Conservation (phyloP, 169 alveolate genomes). For the Plasmodium billcollinsi region DNA sequence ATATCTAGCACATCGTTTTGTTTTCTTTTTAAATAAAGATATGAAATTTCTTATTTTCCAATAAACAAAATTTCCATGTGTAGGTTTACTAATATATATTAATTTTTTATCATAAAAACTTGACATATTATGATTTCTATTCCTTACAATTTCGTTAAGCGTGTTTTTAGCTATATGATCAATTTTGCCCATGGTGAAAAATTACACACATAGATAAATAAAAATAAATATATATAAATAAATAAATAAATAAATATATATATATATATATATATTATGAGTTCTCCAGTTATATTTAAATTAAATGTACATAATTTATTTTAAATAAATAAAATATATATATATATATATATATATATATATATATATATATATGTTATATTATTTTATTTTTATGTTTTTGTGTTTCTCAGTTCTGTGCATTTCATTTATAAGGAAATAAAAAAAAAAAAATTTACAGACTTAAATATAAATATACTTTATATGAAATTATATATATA, state of each 20-base stretch:
- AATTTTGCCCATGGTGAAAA: not conserved
- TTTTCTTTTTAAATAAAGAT: conserved; percentile 56
- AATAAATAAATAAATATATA: not conserved
- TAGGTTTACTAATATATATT: conserved; percentile 78
- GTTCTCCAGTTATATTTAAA: not conserved
- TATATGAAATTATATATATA: no score
- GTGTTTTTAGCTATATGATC: conserved; percentile 3
- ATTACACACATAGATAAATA: no score
- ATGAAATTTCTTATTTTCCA: conserved; percentile 80
- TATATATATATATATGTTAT: no score
- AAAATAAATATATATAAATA: no score
- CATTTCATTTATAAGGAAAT: no score
- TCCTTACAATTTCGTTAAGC: conserved; percentile 22
- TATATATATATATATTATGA: not conserved
- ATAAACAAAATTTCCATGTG: conserved; percentile 84
- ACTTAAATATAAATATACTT: no score
- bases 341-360: no score
- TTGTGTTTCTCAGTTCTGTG: no score
- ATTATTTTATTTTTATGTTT: no score
- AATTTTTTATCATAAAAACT: conserved; percentile 24
- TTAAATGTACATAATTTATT: no score
- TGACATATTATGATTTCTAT: conserved; percentile 19
- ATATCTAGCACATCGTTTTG: conserved; percentile 81
- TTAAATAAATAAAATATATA: no score
- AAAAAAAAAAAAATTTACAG: no score